Conservation (phyloP, 148 eudicot species). For the Heliamphora exappendiculata region DNA sequence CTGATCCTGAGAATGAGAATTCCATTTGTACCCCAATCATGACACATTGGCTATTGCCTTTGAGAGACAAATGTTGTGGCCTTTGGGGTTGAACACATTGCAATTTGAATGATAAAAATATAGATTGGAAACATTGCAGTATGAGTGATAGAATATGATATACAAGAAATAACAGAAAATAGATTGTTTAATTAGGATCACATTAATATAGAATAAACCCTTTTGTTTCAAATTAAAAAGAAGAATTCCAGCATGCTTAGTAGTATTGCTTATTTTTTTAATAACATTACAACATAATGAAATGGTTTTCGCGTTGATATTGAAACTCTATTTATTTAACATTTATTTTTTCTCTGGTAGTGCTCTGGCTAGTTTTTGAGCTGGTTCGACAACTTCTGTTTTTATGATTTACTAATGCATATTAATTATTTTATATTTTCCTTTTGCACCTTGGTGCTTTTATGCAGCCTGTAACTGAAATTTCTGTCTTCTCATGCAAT, state of each 20-base stretch:
- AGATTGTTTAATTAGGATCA: no score
- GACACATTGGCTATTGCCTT: neutral
- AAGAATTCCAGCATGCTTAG: neutral
- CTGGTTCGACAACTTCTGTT: constrained; percentile 4
- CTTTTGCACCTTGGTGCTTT: neutral
- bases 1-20: neutral
- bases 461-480: neutral
- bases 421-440: neutral
- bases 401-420: neutral
- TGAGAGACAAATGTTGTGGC: neutral
- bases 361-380: constrained; percentile 1
- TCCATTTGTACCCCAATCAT: neutral
- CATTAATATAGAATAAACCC: no score
- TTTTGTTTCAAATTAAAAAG: no score
- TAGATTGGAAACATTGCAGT: no score
- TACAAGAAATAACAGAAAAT: no score
- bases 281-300: neutral
- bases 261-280: no score
- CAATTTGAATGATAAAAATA: neutral
- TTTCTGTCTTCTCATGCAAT: neutral
- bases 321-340: neutral
- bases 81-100: constrained; percentile 1
- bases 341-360: neutral
- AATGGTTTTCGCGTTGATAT: neutral
- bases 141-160: no score